Conservation (phyloP, 305 asterid species). For the Rubia peregrina region DNA sequence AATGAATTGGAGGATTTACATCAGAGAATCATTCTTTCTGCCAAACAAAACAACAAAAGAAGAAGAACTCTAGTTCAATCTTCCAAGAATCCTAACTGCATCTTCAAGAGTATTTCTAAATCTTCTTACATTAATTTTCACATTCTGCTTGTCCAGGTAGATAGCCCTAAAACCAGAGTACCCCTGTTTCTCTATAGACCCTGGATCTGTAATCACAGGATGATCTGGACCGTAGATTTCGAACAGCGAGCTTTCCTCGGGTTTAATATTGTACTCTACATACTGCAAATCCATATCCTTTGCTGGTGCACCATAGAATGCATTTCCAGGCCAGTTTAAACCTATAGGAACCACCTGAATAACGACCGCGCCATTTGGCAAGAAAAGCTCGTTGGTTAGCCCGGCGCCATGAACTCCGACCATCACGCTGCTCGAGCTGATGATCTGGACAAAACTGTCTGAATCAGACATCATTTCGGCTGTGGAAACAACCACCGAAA, state of each 20-base stretch:
- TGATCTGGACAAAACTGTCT: slow-evolving; percentile 28
- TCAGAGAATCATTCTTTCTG: background rate
- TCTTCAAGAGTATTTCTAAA: slow-evolving; percentile 38
- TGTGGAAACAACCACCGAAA: slow-evolving; percentile 37
- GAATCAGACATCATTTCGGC: slow-evolving; percentile 38
- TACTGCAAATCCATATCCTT: slow-evolving; percentile 50
- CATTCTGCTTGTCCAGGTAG: slow-evolving; percentile 69
- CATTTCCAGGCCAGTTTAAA: slow-evolving; percentile 59
- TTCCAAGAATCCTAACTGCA: slow-evolving; percentile 20
- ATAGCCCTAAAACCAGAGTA: slow-evolving; percentile 29
- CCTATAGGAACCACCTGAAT: slow-evolving; percentile 61
- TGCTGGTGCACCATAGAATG: slow-evolving; percentile 58
- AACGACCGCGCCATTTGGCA: slow-evolving; percentile 55
- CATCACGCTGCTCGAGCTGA: slow-evolving; percentile 58
- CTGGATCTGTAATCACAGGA: slow-evolving; percentile 41
- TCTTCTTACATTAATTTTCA: slow-evolving; percentile 37
- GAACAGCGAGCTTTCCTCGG: slow-evolving; percentile 60
- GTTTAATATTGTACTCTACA: slow-evolving; percentile 53
- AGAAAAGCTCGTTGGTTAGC: slow-evolving; percentile 61
- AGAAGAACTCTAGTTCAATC: background rate
- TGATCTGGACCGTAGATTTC: slow-evolving; percentile 38
- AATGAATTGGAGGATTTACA: slow-evolving; percentile 4
- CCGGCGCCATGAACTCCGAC: slow-evolving; percentile 90
- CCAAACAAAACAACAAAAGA: background rate
- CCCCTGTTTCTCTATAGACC: slow-evolving; percentile 29